Percentiles rank a stretch among this genome's conserved stretches.
These are phyloP conservation scores for Verticillium isaacii DNA, from an alignment of 2,329 filamentous ascomycete genomes.

Conservation along the genomic window DNA sequence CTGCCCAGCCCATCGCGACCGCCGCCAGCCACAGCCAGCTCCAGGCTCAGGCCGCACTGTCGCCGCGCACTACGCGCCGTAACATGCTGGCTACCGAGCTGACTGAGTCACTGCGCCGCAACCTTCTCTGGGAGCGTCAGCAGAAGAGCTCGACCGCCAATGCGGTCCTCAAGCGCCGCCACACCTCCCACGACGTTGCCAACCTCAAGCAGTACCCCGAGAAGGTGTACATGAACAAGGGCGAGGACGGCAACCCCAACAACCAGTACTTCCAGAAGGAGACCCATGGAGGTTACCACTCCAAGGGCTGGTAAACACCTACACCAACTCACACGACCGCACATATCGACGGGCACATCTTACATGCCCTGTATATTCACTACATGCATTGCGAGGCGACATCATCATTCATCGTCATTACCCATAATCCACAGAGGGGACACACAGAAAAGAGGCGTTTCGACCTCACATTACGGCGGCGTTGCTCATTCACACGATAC, in stretches of 20 bases:
- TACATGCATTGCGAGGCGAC: slow-evolving; percentile 11
- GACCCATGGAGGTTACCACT: slow-evolving; percentile 73
- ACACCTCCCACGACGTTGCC: slow-evolving; percentile 86
- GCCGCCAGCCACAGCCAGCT: slow-evolving; percentile 53
- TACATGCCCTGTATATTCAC: slow-evolving; percentile 4
- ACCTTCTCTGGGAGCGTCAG: slow-evolving; percentile 91
- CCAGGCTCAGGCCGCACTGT: slow-evolving; percentile 69
- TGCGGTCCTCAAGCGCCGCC: slow-evolving; percentile 81
- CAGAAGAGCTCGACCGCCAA: slow-evolving; percentile 89
- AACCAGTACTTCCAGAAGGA: slow-evolving; percentile 84
- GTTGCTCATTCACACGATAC: slow-evolving; percentile 11
- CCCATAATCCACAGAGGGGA: not conserved
- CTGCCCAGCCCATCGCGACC: slow-evolving; percentile 72
- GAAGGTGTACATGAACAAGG: slow-evolving; percentile 53
- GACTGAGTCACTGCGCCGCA: slow-evolving; percentile 85
- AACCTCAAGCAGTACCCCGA: slow-evolving; percentile 82
- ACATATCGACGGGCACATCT: slow-evolving; percentile 5
- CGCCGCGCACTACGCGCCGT: slow-evolving; percentile 83
- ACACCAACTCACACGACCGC: slow-evolving; percentile 4
- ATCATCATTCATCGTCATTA: slow-evolving; percentile 3
- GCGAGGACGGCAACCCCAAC: slow-evolving; percentile 59
- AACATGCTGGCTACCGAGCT: slow-evolving; percentile 96
- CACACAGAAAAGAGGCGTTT: not conserved
- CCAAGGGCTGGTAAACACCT: slow-evolving; percentile 69
- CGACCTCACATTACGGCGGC: not conserved